Evolutionary conservation across 768 basidiomycete genomes (phyloP).

Genomic region (Trametopsis cervina): DNA sequence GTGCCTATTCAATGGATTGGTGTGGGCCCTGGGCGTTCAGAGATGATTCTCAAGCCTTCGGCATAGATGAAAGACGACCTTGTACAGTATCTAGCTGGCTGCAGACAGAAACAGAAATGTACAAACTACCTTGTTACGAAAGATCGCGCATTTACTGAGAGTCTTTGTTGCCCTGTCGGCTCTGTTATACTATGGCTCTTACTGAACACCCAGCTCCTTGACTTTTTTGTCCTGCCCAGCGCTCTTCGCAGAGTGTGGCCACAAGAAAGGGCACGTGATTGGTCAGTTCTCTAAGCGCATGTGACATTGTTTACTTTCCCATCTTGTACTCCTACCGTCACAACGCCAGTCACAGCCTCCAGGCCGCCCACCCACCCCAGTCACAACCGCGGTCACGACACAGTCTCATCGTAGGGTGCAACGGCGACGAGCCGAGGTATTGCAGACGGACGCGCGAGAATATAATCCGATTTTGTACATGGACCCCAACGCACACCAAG

Average conservation of each 20-base stretch:
- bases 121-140: too few species aligned
- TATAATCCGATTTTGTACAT: background rate
- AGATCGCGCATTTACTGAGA: too few species aligned
- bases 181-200: too few species aligned
- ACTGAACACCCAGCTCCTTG: too few species aligned
- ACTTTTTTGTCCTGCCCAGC: too few species aligned
- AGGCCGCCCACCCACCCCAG: slow-evolving; percentile 2
- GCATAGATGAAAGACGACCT: slow-evolving; percentile 3
- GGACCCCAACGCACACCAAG: slow-evolving; percentile 1
- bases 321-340: slow-evolving; percentile 8
- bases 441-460: background rate
- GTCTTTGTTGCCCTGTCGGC: too few species aligned
- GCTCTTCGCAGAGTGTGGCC: too few species aligned
- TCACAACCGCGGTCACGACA: slow-evolving; percentile 7
- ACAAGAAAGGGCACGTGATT: too few species aligned
- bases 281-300: background rate
- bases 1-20: slow-evolving; percentile 90
- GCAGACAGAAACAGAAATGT: too few species aligned
- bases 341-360: slow-evolving; percentile 4
- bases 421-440: slow-evolving; percentile 4
- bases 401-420: background rate
- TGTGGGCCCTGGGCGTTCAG: slow-evolving; percentile 80
- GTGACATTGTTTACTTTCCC: slow-evolving; percentile 7
- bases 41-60: slow-evolving; percentile 52
- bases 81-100: too few species aligned